phyloP scores from a whole-genome alignment of 2,329 filamentous ascomycete species.

The Emergomyces orientalis region DNA sequence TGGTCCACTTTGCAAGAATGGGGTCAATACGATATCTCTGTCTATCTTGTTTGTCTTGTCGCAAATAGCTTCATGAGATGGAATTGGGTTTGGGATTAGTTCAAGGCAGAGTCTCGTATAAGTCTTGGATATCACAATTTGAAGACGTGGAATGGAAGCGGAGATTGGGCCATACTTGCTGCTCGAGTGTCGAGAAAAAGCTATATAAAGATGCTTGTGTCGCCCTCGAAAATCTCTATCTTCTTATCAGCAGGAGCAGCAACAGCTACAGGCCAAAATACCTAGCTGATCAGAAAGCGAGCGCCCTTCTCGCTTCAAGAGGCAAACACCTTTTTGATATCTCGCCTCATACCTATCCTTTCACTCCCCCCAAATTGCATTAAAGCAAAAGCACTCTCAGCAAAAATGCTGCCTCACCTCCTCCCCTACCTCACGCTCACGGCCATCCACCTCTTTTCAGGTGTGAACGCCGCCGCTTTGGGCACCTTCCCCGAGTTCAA shows the following conservation, averaged over 20 bases:
- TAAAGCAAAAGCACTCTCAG: too few relatives aligned
- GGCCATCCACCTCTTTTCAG: not conserved
- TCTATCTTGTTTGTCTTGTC: not conserved
- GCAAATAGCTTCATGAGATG: not conserved
- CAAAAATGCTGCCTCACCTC: conserved; percentile 1
- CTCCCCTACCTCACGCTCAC: conserved; percentile 1
- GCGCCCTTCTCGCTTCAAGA: not conserved
- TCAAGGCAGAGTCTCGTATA: not conserved
- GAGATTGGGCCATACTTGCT: not conserved
- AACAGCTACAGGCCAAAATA: not conserved
- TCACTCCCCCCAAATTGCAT: not conserved
- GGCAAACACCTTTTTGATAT: not conserved
- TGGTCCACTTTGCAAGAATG: not conserved
- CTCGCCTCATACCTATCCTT: not conserved
- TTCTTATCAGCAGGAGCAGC: not conserved
- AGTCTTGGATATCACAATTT: not conserved
- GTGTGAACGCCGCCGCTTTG: not conserved
- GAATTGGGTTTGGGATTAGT: not conserved
- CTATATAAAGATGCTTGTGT: not conserved
- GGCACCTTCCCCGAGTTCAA: not conserved
- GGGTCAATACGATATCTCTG: not conserved
- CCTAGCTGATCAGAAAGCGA: not conserved
- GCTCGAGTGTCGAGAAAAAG: not conserved
- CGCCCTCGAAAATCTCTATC: not conserved
- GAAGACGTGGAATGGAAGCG: not conserved